phyloP scores from a whole-genome alignment of 2,329 filamentous ascomycete genomes.

The Xylariaceae sp. region DNA sequence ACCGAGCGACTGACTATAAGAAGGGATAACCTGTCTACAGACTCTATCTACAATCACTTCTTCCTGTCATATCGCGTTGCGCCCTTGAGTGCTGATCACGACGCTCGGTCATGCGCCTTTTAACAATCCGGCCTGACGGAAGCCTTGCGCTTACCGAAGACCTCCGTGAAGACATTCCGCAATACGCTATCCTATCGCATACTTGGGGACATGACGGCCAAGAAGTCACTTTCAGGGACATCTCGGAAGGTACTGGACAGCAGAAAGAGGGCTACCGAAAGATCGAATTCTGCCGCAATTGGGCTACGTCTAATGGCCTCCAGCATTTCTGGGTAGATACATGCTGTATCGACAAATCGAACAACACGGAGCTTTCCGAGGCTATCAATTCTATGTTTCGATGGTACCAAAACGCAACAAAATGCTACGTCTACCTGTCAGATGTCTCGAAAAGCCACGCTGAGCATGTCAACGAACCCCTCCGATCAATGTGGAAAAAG shows the following conservation, averaged over 20 bases:
- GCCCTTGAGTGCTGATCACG: no score
- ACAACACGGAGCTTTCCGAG: background rate
- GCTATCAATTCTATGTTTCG: no score
- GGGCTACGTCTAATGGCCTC: background rate
- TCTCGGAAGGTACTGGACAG: background rate
- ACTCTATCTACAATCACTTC: no score
- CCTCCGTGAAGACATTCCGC: no score
- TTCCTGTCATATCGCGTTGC: no score
- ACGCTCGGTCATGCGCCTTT: no score
- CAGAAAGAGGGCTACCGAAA: constrained; percentile 11
- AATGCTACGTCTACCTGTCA: constrained; percentile 16
- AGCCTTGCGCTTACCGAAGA: no score
- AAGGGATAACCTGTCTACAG: no score
- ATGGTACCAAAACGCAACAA: constrained; percentile 7
- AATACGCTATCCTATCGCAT: no score
- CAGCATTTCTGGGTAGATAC: background rate
- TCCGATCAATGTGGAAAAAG: background rate
- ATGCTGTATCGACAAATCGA: background rate
- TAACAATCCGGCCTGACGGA: no score
- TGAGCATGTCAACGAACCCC: background rate
- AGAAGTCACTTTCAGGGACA: background rate
- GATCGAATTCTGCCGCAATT: constrained; percentile 3
- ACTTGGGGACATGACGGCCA: background rate
- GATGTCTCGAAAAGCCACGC: constrained; percentile 2
- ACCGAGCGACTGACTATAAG: no score